Percentiles rank a stretch among this genome's conserved stretches.
phyloP scores from a whole-genome alignment of 257 asterid species.

The Primulina tabacum region DNA sequence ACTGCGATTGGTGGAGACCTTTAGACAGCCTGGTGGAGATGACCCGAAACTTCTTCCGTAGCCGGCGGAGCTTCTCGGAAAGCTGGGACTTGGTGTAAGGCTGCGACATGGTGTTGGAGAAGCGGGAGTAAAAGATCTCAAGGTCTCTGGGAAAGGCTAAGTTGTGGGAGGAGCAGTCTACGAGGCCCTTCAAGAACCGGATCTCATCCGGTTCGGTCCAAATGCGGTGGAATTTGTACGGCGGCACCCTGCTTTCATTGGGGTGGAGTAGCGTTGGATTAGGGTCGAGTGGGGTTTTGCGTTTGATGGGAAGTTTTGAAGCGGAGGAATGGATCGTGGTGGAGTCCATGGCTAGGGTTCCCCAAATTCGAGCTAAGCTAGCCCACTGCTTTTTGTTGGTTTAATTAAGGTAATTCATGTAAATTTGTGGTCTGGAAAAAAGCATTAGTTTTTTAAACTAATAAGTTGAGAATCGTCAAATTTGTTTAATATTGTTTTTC shows the following conservation, averaged over 20 bases:
- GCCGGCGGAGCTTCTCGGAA: conserved; percentile 76
- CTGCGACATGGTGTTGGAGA: conserved; percentile 71
- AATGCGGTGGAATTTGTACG: conserved; percentile 75
- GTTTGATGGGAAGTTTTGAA: conserved; percentile 81
- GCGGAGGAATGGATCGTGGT: conserved; percentile 36
- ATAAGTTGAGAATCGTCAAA: too few relatives aligned
- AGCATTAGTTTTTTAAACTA: too few relatives aligned
- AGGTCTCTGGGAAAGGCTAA: conserved; percentile 72
- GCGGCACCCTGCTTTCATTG: conserved; percentile 30
- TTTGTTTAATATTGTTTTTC: too few relatives aligned
- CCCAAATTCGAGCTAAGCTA: background rate
- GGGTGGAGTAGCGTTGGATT: conserved; percentile 7
- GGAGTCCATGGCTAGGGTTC: conserved; percentile 58
- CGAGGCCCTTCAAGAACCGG: conserved; percentile 65
- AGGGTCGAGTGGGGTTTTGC: conserved; percentile 54
- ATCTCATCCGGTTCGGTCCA: conserved; percentile 94
- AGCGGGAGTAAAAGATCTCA: conserved; percentile 56
- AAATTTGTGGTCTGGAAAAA: too few relatives aligned
- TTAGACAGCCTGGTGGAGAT: conserved; percentile 49
- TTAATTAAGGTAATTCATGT: too few relatives aligned
- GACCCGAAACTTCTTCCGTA: conserved; percentile 73
- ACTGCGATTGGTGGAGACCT: conserved; percentile 46
- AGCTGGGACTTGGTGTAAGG: conserved; percentile 83
- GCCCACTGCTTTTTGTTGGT: too few relatives aligned
- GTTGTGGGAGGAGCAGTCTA: conserved; percentile 43